Evolutionary conservation across 2,329 filamentous ascomycete genomes (phyloP).

Genomic region (Alternaria tenuissima): DNA sequence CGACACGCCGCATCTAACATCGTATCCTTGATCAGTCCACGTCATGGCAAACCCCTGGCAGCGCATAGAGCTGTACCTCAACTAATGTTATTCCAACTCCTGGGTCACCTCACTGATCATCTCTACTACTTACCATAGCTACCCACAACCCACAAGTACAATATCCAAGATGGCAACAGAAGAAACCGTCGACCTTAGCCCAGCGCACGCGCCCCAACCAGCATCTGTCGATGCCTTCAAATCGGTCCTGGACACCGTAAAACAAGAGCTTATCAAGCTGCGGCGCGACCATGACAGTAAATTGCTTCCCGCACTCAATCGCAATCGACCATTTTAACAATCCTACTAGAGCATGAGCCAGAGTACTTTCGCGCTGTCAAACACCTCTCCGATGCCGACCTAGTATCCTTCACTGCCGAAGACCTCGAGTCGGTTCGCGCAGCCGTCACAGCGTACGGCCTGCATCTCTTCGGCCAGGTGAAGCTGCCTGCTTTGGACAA

Average conservation of each 20-base stretch:
- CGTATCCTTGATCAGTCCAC: slow-evolving; percentile 11
- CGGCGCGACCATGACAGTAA: slow-evolving; percentile 48
- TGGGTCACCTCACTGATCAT: no score
- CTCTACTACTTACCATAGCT: background rate
- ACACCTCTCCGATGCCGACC: slow-evolving; percentile 50
- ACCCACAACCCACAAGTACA: background rate
- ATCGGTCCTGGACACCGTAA: slow-evolving; percentile 42
- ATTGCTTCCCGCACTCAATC: background rate
- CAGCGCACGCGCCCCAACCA: slow-evolving; percentile 45
- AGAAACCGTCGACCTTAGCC: slow-evolving; percentile 45
- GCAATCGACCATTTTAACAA: background rate
- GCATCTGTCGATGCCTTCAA: slow-evolving; percentile 47
- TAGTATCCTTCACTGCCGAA: slow-evolving; percentile 36
- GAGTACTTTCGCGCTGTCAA: slow-evolving; percentile 51
- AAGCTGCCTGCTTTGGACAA: slow-evolving; percentile 33
- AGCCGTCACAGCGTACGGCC: slow-evolving; percentile 41
- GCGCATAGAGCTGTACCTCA: background rate
- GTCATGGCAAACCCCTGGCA: slow-evolving; percentile 7
- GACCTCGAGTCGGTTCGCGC: slow-evolving; percentile 42
- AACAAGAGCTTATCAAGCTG: slow-evolving; percentile 44
- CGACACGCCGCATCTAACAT: slow-evolving; percentile 8
- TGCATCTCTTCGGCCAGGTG: slow-evolving; percentile 45
- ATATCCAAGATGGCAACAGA: slow-evolving; percentile 45
- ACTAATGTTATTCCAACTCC: background rate
- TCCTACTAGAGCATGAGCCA: slow-evolving; percentile 44